Evolutionary conservation across 805 yeast genomes (phyloP).

Genomic region (Maudiozyma serrabonitensis): DNA sequence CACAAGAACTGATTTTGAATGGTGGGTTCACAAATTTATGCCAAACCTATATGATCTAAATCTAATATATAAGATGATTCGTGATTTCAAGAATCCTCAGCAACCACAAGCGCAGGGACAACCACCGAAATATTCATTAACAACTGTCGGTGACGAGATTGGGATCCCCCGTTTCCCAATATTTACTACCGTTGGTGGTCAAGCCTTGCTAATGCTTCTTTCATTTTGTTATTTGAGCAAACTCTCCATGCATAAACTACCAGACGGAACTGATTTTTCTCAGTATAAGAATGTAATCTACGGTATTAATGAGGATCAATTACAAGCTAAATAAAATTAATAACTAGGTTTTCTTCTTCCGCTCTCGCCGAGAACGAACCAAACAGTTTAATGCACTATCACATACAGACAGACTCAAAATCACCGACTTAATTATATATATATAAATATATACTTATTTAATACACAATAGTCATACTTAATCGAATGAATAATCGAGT

Average conservation of each 20-base stretch:
- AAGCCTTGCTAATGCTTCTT: constrained; percentile 50
- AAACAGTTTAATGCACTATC: too few relatives aligned
- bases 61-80: constrained; percentile 32
- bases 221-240: constrained; percentile 50
- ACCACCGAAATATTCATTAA: constrained; percentile 31
- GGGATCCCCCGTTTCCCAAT: constrained; percentile 51
- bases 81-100: constrained; percentile 18
- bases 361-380: too few relatives aligned
- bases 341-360: too few relatives aligned
- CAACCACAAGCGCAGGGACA: constrained; percentile 9
- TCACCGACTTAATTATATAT: too few relatives aligned
- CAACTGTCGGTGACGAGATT: constrained; percentile 59
- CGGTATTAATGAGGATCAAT: constrained; percentile 32
- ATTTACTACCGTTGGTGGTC: constrained; percentile 53
- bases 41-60: constrained; percentile 82
- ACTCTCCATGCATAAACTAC: constrained; percentile 26
- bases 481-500: too few relatives aligned
- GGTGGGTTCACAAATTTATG: constrained; percentile 62
- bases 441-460: too few relatives aligned
- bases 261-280: constrained; percentile 28
- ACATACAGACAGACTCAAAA: too few relatives aligned
- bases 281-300: constrained; percentile 43
- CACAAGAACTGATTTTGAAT: constrained; percentile 66
- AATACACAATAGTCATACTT: too few relatives aligned
- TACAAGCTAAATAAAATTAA: not conserved